These are phyloP conservation scores for Colletotrichum gigasporum DNA, from an alignment of 2,329 filamentous ascomycete species.

Conservation along the genomic window DNA sequence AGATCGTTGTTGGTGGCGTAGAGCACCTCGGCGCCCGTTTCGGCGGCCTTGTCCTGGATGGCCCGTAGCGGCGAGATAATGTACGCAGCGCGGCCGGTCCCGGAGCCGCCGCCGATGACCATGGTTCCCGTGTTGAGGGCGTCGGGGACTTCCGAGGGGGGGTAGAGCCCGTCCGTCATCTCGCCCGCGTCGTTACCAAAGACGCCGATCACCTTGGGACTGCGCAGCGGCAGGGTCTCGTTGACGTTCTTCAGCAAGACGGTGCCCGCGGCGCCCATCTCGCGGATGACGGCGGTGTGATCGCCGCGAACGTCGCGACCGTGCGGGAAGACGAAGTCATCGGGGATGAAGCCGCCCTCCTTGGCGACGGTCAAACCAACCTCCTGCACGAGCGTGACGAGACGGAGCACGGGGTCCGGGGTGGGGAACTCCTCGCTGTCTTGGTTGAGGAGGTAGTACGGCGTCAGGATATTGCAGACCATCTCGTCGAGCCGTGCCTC, in stretches of 20 bases:
- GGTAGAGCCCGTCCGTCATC: not conserved
- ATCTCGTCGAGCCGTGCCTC: slow-evolving; percentile 81
- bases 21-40: slow-evolving; percentile 50
- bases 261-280: slow-evolving; percentile 65
- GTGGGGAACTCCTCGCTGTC: slow-evolving; percentile 70
- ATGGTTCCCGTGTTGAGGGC: not conserved
- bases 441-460: slow-evolving; percentile 83
- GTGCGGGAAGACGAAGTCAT: slow-evolving; percentile 52
- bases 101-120: slow-evolving; percentile 64
- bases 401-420: slow-evolving; percentile 43
- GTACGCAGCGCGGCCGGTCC: slow-evolving; percentile 60
- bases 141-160: not conserved
- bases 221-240: slow-evolving; percentile 67
- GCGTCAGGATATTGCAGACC: slow-evolving; percentile 79
- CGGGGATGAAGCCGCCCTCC: not conserved
- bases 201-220: slow-evolving; percentile 48
- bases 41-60: slow-evolving; percentile 54
- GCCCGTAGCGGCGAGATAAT: slow-evolving; percentile 64
- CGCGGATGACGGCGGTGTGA: slow-evolving; percentile 62
- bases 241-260: slow-evolving; percentile 78
- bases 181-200: slow-evolving; percentile 35
- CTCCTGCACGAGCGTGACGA: not conserved
- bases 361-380: slow-evolving; percentile 19
- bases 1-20: slow-evolving; percentile 43
- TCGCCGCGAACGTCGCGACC: slow-evolving; percentile 59